Base-by-base conservation (phyloP, 2,329 filamentous ascomycete species). In the Pseudogymnoascus sp. region DNA sequence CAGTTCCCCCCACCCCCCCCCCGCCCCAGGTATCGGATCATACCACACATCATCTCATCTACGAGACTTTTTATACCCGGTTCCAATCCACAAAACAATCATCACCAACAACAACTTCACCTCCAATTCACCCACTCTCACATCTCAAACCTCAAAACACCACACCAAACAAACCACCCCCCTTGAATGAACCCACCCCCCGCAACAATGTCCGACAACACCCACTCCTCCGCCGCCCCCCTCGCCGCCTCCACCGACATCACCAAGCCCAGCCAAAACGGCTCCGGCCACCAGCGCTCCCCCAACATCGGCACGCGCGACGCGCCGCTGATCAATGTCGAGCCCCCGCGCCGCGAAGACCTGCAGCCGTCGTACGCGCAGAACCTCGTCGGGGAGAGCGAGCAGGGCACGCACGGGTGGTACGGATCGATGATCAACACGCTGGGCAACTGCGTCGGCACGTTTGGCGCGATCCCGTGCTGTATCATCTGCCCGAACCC, bases 401-500 rank as follows among this genome's bases (percentile, higher is more conserved):
- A 85, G 61, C 87, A 95, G 68, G 84, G 84, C 33, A 84, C 84
- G 67, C 83, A 93, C 74, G 90, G 91, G 72, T 97, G 92, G 92
- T 99, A 97, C 72, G 91, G 91, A 21, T 78, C 78, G 65, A 91
- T 97, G 87, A 91, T 96, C 76, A 90, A 93, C 75, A 76, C 79
- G 15, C 78, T 97, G 7, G 95, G 95, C 67, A 75, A 83, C 61
- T 79, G 83, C 70, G 81, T 97, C 62, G 95, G 95, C 69, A 89
- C 86, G 53, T 72, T 90, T 21, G 95, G 95, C 60, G 92, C 95
- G 17, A 82, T 97, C 69, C 95, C 95, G 4, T 96, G 93, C 85
- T 96, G 93, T 75, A 78, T 96, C 74, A 81, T 88, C 77, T 97
- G 90, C 79, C 95, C 95, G 60, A 99, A 99, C 78, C 95, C 93